phyloP scores from a whole-genome alignment of 257 asterid species.

The Solanum okadae region DNA sequence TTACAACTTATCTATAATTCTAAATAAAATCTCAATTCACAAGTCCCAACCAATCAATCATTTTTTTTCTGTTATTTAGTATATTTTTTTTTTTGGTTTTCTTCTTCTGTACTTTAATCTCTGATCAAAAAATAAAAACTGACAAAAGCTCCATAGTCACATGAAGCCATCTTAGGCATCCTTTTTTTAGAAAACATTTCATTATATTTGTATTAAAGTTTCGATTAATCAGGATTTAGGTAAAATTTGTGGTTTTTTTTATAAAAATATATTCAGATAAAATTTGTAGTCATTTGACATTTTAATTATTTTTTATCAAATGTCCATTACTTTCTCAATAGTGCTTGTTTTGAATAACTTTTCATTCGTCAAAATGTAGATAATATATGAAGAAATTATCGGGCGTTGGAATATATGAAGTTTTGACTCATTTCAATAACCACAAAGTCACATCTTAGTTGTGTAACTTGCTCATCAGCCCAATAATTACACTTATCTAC shows the following conservation, averaged over 20 bases:
- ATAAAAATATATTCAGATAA: no score
- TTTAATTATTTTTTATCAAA: no score
- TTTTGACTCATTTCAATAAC: not conserved
- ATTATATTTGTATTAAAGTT: fast-evolving
- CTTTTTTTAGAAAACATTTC: no score
- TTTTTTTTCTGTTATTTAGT: not conserved
- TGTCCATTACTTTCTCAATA: no score
- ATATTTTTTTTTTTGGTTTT: no score
- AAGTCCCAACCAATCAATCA: not conserved
- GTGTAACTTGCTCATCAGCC: not conserved
- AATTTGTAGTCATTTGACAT: fast-evolving
- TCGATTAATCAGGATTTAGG: no score
- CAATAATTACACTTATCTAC: not conserved
- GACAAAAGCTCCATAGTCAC: not conserved
- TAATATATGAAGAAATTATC: not conserved
- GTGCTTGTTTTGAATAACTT: no score
- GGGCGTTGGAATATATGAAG: not conserved
- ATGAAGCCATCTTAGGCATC: not conserved
- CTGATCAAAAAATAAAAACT: not conserved
- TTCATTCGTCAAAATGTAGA: no score
- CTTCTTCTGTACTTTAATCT: not conserved
- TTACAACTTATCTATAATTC: not conserved
- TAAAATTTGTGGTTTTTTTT: no score
- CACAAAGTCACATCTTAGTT: not conserved
- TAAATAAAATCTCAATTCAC: not conserved